Base-by-base conservation (phyloP, 257 asterid genomes). In the Lycium ferocissimum region DNA sequence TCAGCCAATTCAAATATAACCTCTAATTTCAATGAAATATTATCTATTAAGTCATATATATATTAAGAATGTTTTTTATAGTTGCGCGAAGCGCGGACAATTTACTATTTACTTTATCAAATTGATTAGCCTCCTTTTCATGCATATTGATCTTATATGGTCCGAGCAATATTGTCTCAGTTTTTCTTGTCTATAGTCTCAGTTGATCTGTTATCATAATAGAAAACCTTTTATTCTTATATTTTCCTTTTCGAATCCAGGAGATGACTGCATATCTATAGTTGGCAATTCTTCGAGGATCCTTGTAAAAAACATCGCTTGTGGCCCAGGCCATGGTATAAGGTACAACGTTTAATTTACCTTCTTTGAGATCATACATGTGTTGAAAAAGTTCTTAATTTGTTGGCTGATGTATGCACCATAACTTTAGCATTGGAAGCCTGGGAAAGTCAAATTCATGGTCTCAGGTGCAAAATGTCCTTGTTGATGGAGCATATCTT, bases 241-340 rank as follows among this genome's bases (percentile, higher is more conserved):
- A 40, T 62, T 38, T 62, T 18, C 20, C 5, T 38, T 84, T 51
- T 40, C 33, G 33, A 26, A 26, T 26, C 63, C 89, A 96, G 99
- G 98, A 80, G 99, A 95, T 62, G 99, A 96, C 86, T 96, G 99
- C 80, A 88, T 96, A 90, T 94, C 99, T 47, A 94, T 96, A 88
- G 98, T 94, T 47, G 84, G 94, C 86, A 93, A 91, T 87, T 94
- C 99, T 37, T 93, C 98, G 9, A 85, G 62, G 20, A 91, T 96
- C 80, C 88, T 87, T 7, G 85, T 93, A 4, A 89, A 85, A 62
- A 89, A 90, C 62, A 85, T 92, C 66, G 65, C 86, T 37, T 96
- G 98, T 80, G 92, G 92, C 0, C 91, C 92, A 6, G 98, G 99
- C 73, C 98, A 94, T 70, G 99, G 99, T 71, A 95, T 95, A 90